A percentile compares a stretch with the other conserved stretches of the same genome.
phyloP scores from a whole-genome alignment of 441 rosid genomes.

The Croton laevigatus region DNA sequence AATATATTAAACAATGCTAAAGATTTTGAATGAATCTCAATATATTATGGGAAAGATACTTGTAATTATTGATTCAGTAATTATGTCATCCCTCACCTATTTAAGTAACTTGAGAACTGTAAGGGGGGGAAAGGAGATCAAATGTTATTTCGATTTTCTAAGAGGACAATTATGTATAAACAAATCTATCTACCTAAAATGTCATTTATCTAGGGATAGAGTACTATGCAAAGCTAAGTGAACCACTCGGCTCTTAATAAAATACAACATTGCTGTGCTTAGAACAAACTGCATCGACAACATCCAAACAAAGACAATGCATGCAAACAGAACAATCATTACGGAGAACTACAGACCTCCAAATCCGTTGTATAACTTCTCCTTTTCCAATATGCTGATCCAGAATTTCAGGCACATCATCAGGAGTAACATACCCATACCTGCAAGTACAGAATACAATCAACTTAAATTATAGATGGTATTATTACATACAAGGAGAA shows the following conservation, averaged over 20 bases:
- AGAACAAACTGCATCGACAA: not conserved
- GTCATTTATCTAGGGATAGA: too few species aligned
- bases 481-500: not conserved
- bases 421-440: constrained; percentile 96
- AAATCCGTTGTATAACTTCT: constrained; percentile 60
- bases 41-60: too few species aligned
- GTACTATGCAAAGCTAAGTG: not conserved
- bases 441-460: constrained; percentile 34
- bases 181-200: too few species aligned
- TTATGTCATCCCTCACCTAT: too few species aligned
- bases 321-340: not conserved
- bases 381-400: constrained; percentile 87
- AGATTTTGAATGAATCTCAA: not conserved
- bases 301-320: constrained; percentile 3
- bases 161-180: too few species aligned
- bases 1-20: constrained; percentile 1
- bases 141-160: too few species aligned
- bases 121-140: too few species aligned
- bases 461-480: not conserved
- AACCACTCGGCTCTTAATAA: not conserved
- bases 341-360: constrained; percentile 55
- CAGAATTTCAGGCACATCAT: constrained; percentile 80
- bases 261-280: not conserved
- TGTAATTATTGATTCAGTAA: too few species aligned
- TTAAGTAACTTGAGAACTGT: too few species aligned